Base-by-base conservation (phyloP, 108 stramenopile species). In the Seminavis robusta region DNA sequence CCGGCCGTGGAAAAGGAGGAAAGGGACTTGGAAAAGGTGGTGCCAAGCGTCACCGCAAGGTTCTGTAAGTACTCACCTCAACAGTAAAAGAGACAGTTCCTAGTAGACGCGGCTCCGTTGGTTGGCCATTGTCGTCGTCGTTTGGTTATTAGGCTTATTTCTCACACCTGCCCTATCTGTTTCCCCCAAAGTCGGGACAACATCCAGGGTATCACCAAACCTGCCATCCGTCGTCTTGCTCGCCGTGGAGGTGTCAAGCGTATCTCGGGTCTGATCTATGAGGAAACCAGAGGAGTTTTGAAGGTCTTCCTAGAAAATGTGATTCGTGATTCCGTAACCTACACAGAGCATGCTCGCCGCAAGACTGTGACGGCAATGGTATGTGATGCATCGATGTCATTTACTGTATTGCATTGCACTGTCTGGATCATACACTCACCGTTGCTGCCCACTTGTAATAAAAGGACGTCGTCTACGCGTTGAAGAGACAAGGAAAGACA, bases 121-220 rank as follows among this genome's bases (percentile, higher is more conserved):
- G n/a, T n/a, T n/a, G n/a, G n/a, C n/a, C n/a, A n/a, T n/a, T n/a
- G n/a, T n/a, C n/a, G n/a, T n/a, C n/a, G n/a, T n/a, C n/a, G n/a
- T n/a, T n/a, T n/a, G n/a, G n/a, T n/a, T n/a, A n/a, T n/a, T n/a
- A n/a, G n/a, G n/a, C n/a, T n/a, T n/a, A n/a, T n/a, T n/a, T n/a
- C n/a, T n/a, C n/a, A n/a, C n/a, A n/a, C n/a, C n/a, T n/a, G n/a
- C n/a, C n/a, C n/a, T n/a, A n/a, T n/a, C n/a, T n/a, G n/a, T n/a
- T n/a, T n/a, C n/a, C n/a, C n/a, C n/a, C n/a, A n/a, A n/a, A n/a
- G n/a, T 52, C 84, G 97, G 59, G 97, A 97, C 67, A 96, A 98
- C 83, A 95, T 98, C 95, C 96, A 97, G 78, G 98, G 98, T 71
- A 96, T 97, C 76, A 97, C 98, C 90, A 98, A 97, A 95, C 95